phyloP scores from a whole-genome alignment of 805 yeast genomes.

The Candida parachauliodes region DNA sequence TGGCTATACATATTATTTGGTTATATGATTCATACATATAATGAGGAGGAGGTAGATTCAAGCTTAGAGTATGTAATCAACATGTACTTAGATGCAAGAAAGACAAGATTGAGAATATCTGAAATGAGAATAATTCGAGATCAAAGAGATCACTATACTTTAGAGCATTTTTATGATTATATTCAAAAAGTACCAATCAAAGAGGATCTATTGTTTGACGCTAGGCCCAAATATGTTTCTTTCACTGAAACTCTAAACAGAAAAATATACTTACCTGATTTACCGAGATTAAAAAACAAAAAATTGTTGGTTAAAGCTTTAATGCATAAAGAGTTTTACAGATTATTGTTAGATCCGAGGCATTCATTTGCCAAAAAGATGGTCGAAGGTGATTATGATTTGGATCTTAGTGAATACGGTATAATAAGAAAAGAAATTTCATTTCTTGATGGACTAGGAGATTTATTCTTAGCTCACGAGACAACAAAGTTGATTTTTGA shows the following conservation, averaged over 20 bases:
- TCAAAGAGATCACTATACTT: conserved; percentile 10
- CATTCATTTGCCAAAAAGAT: conserved; percentile 26
- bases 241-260: conserved; percentile 22
- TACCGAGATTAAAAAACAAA: conserved; percentile 29
- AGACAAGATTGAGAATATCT: conserved; percentile 7
- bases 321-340: conserved; percentile 35
- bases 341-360: conserved; percentile 23
- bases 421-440: conserved; percentile 33
- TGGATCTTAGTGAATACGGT: conserved; percentile 17
- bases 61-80: conserved; percentile 29
- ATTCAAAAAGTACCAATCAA: conserved; percentile 21
- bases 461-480: conserved; percentile 35
- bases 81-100: conserved; percentile 23
- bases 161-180: conserved; percentile 21
- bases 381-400: conserved; percentile 14
- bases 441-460: conserved; percentile 41
- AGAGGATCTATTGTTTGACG: conserved; percentile 19
- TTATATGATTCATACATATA: conserved; percentile 19
- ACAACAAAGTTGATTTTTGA: conserved; percentile 31
- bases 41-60: conserved; percentile 19
- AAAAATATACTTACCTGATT: conserved; percentile 28
- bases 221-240: conserved; percentile 14
- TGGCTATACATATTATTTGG: conserved; percentile 21
- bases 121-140: conserved; percentile 6
- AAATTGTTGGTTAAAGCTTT: conserved; percentile 30